Evolutionary conservation across 192 early-diverging fungal species (phyloP), one percentile per base, ranked within the genome.

Genomic region (Gamsiella multidivaricata): DNA sequence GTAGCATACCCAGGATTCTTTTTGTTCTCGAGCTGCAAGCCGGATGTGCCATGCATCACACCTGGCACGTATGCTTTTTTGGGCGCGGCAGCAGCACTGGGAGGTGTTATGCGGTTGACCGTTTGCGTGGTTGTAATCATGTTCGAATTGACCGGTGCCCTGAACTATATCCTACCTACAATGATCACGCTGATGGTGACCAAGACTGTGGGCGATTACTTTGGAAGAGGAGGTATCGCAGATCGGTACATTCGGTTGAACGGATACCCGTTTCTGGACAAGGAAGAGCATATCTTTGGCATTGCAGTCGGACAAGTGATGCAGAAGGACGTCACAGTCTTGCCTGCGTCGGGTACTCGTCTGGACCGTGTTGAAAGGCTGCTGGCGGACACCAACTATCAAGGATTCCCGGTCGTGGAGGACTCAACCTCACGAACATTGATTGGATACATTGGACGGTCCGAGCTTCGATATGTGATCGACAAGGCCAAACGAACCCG

Each of bases 101-200:
- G 82, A 47, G 78, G 78, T 3, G 59, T 83, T 12, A 83, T 83
- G 82, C 62, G 79, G 31, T 25, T 83, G 43, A 83, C 82, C 1
- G 90, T 94, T 4, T 91, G 92, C 25, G 82, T 96, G 22, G 95
- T 96, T 0, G 97, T 99, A 11, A 98, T 99, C 76, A 97, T 98
- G 95, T 99, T 98, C 82, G 98, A 99, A 73, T 82, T 99, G 60
- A 99, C 98, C 0, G 96, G 96, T 18, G 94, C 97, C 2, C 80
- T 99, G 25, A 93, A 93, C 15, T 99, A 97, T 73, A 87, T 92
- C 47, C 83, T 97, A 36, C 90, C 90, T 1, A 90, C 89, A 3
- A 88, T 91, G 84, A 90, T 94, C 59, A 89, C 90, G 26, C 83
- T 94, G 20, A 89, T 94, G 87, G 87, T 93, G 9, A 91, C 92